phyloP scores from a whole-genome alignment of 495 filamentous ascomycete genomes.

The Melanomma pulvis-pyrius region DNA sequence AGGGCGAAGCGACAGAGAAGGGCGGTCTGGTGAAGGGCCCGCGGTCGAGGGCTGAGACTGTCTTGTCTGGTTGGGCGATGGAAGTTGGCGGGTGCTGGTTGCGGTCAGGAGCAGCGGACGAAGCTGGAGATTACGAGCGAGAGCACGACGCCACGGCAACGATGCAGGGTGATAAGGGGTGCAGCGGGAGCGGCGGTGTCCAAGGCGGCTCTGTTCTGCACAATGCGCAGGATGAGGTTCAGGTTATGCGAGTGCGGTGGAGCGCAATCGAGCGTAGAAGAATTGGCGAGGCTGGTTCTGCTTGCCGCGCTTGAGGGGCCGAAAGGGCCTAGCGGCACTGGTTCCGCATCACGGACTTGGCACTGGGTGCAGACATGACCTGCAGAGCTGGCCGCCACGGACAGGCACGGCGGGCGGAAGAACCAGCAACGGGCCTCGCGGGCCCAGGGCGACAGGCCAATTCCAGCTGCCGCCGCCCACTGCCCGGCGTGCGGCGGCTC shows the following conservation, averaged over 20 bases:
- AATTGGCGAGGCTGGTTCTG: constrained; percentile 18
- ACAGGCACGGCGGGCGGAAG: not conserved
- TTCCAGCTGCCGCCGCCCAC: not conserved
- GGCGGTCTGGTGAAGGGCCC: not conserved
- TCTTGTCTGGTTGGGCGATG: constrained; percentile 5
- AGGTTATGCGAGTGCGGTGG: constrained; percentile 1
- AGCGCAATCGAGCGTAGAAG: constrained; percentile 12
- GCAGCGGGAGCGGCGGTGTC: not conserved
- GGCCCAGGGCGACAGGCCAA: not conserved
- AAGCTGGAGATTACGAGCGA: constrained; percentile 1
- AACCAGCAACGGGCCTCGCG: not conserved
- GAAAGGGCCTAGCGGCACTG: not conserved
- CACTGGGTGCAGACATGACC: not conserved
- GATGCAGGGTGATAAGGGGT: constrained; percentile 6
- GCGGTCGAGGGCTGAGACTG: constrained; percentile 2
- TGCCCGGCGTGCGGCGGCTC: not conserved
- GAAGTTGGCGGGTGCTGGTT: constrained; percentile 2
- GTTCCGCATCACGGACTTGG: not conserved
- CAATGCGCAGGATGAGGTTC: constrained; percentile 5
- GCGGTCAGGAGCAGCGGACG: constrained; percentile 17
- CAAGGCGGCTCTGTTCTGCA: constrained; percentile 21
- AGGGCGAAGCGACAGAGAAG: not conserved
- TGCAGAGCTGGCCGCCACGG: not conserved
- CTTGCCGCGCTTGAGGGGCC: not conserved
- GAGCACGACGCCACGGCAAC: not conserved